Conservation (phyloP, 1,139 yeast genomes). For the Yamadazyma diospyri region DNA sequence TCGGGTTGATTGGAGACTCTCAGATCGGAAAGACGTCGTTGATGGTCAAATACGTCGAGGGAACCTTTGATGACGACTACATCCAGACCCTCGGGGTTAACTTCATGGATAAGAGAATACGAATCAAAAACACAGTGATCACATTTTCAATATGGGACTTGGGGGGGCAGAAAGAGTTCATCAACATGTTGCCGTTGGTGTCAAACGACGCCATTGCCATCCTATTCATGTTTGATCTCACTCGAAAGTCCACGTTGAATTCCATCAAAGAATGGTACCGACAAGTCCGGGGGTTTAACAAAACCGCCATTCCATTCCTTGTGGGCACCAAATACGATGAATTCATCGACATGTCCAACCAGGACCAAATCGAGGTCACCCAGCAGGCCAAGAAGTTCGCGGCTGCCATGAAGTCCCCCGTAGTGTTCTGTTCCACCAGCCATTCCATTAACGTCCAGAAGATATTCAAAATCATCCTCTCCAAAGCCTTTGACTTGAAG, state of each 20-base stretch:
- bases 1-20: constrained; percentile 94
- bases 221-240: constrained; percentile 86
- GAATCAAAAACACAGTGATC: constrained; percentile 82
- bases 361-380: constrained; percentile 83
- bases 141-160: constrained; percentile 94
- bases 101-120: constrained; percentile 88
- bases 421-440: constrained; percentile 88
- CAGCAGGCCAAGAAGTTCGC: constrained; percentile 86
- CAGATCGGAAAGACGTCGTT: constrained; percentile 97
- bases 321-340: constrained; percentile 94
- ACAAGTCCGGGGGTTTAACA: constrained; percentile 87
- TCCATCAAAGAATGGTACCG: constrained; percentile 94
- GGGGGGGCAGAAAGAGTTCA: constrained; percentile 95
- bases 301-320: constrained; percentile 86
- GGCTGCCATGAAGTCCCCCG: constrained; percentile 84
- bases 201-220: constrained; percentile 94
- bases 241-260: constrained; percentile 81
- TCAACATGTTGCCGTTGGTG: constrained; percentile 92
- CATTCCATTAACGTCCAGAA: constrained; percentile 93
- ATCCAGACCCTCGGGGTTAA: constrained; percentile 95
- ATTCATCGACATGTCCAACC: constrained; percentile 73
- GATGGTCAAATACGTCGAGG: constrained; percentile 96
- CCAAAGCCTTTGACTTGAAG: constrained; percentile 88
- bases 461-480: constrained; percentile 85
- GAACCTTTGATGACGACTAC: constrained; percentile 86